Evolutionary conservation across 768 basidiomycete species (phyloP).

Genomic region (Lyophyllum semitale): DNA sequence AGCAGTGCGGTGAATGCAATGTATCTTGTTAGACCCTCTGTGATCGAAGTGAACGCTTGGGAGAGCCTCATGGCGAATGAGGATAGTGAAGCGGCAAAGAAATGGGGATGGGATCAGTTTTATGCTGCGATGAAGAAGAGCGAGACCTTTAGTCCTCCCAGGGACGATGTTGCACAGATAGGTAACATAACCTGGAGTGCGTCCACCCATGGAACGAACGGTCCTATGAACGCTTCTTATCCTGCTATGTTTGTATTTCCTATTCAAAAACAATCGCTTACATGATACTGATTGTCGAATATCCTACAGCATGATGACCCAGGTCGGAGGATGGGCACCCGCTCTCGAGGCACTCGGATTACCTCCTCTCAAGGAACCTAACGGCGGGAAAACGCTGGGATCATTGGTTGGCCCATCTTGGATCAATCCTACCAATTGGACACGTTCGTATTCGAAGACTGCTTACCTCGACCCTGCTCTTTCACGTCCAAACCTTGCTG

Average conservation of each 20-base stretch:
- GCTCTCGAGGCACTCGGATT: constrained; percentile 47
- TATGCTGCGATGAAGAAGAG: constrained; percentile 43
- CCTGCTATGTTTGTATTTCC: constrained; percentile 18
- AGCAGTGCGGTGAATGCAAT: constrained; percentile 70
- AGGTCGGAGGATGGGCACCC: constrained; percentile 56
- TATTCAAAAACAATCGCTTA: constrained; percentile 3
- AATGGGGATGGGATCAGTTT: constrained; percentile 45
- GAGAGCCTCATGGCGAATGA: constrained; percentile 32
- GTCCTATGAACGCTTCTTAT: constrained; percentile 35
- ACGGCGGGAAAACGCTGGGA: constrained; percentile 51
- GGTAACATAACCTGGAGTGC: constrained; percentile 43
- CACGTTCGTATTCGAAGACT: constrained; percentile 59
- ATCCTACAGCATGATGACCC: constrained; percentile 43
- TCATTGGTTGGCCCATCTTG: constrained; percentile 55
- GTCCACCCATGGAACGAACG: constrained; percentile 45
- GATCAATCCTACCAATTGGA: constrained; percentile 65
- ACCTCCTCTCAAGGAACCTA: constrained; percentile 37
- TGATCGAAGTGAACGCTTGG: constrained; percentile 46
- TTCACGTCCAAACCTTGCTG: constrained; percentile 61
- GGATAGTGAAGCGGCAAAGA: constrained; percentile 24
- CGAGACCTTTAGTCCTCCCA: constrained; percentile 56
- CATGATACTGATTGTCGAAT: background rate
- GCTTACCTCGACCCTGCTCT: constrained; percentile 62
- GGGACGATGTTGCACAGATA: constrained; percentile 19
- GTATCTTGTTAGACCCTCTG: constrained; percentile 59